Base-by-base conservation (phyloP, 169 alveolate genomes). In the Plasmodium inui region DNA sequence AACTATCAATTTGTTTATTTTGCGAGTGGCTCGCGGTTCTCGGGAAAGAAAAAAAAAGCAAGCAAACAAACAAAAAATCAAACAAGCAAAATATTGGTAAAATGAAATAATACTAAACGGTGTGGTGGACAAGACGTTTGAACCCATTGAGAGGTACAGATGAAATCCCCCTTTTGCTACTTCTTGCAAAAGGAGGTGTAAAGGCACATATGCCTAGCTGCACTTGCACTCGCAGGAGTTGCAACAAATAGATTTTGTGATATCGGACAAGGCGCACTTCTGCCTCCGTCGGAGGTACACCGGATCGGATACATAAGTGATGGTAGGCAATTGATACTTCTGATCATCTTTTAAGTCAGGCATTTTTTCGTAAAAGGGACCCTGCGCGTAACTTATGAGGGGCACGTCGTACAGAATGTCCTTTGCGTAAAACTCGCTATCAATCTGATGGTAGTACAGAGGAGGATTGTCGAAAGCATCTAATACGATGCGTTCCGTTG, bases 341-440 rank as follows among this genome's bases (percentile, higher is more conserved):
- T 89, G 32, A 79, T 44, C 17, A 46, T 30, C 55, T 79, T 26
- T 41, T 41, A 14, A 26, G 61, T 86, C 82, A 37, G 46, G 46
- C 55, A 89, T 78, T 61, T 44, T 89, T 61, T 89, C 85, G 57
- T 28, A 89, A 79, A 39, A 89, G 26, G 94, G 94, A 1, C 94
- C 94, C 53, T 89, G 94, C 5, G 94, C 80, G 82, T 89, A 89
- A 67, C 94, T 89, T 39, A 89, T 80, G 82, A 89, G 72, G 50
- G 94, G 94, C 10, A 89, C 90, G 41, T 89, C 94, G 19, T 89
- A 34, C 53, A 89, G 19, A 61, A 89, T 89, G 28, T 89, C 44
- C 57, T 79, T 89, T 57, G 94, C 82, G 72, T 89, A 89, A 89
- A 89, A 89, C 73, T 89, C 94, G 39, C 74, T 89, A 44, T 89